phyloP scores from a whole-genome alignment of 192 early-diverging fungal species.

The Glomus cerebriforme region DNA sequence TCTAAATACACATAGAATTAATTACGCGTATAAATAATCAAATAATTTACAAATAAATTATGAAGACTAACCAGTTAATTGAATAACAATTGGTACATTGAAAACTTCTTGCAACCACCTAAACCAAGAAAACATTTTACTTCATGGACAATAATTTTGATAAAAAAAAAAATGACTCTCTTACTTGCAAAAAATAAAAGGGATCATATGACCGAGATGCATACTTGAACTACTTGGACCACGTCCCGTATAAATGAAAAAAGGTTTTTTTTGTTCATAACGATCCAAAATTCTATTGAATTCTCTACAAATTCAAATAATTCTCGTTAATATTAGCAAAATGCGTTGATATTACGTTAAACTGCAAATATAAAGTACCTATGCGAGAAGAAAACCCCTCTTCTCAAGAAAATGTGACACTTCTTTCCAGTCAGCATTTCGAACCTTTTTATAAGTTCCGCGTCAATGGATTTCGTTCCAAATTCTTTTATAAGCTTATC shows the following conservation, averaged over 20 bases:
- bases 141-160: not conserved
- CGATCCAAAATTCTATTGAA: constrained; percentile 82
- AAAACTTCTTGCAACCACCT: constrained; percentile 96
- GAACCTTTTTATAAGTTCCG: constrained; percentile 75
- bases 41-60: not conserved
- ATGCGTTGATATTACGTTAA: not conserved
- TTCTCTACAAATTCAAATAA: constrained; percentile 56
- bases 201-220: constrained; percentile 97
- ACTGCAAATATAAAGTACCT: constrained; percentile 50
- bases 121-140: not conserved
- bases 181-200: constrained; percentile 95
- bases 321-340: not conserved
- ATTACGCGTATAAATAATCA: not conserved
- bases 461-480: constrained; percentile 81
- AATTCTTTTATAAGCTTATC: constrained; percentile 85
- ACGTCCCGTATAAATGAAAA: constrained; percentile 97
- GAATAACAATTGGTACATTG: constrained; percentile 92
- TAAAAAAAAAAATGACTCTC: constrained; percentile 7
- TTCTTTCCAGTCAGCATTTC: constrained; percentile 80
- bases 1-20: constrained; percentile 46
- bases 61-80: constrained; percentile 69
- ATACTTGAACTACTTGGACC: constrained; percentile 90
- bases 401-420: constrained; percentile 82
- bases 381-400: constrained; percentile 96
- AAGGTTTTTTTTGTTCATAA: constrained; percentile 95